Conservation (phyloP, 164 flowering plant genomes). For the Amborella trichopoda region DNA sequence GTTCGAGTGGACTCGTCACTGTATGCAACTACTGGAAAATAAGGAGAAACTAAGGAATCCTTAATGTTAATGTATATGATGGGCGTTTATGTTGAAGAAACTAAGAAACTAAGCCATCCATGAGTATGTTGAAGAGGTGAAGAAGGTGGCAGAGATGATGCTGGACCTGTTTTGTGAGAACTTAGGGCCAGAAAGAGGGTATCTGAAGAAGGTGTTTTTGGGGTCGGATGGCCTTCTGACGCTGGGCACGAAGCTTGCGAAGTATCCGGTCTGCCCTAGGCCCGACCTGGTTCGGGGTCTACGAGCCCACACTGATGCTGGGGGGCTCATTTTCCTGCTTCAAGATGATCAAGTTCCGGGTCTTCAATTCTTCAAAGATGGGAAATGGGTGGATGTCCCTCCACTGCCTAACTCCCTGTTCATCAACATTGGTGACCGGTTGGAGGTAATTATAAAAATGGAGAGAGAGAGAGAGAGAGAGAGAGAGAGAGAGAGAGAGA, state of each 20-base stretch:
- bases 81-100: too few species aligned
- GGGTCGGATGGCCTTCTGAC: conserved; percentile 34
- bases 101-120: conserved; percentile 45
- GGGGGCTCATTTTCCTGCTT: conserved; percentile 75
- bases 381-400: conserved; percentile 55
- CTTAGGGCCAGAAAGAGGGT: conserved; percentile 56
- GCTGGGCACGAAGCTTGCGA: conserved; percentile 79
- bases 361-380: conserved; percentile 57
- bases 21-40: too few species aligned
- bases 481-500: too few species aligned
- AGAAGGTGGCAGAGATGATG: conserved; percentile 51
- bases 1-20: too few species aligned
- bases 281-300: conserved; percentile 73
- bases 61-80: too few species aligned
- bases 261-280: conserved; percentile 51
- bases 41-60: too few species aligned
- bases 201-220: conserved; percentile 45
- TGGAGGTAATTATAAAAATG: too few species aligned
- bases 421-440: background rate
- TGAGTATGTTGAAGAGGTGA: conserved; percentile 37
- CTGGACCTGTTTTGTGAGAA: conserved; percentile 64
- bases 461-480: too few species aligned
- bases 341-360: conserved; percentile 82
- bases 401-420: conserved; percentile 24
- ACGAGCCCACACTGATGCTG: conserved; percentile 75